Percentiles rank a stretch among this genome's conserved stretches.
Evolutionary conservation across 1,139 yeast species (phyloP).

Genomic region (Kodamaea anthophila): DNA sequence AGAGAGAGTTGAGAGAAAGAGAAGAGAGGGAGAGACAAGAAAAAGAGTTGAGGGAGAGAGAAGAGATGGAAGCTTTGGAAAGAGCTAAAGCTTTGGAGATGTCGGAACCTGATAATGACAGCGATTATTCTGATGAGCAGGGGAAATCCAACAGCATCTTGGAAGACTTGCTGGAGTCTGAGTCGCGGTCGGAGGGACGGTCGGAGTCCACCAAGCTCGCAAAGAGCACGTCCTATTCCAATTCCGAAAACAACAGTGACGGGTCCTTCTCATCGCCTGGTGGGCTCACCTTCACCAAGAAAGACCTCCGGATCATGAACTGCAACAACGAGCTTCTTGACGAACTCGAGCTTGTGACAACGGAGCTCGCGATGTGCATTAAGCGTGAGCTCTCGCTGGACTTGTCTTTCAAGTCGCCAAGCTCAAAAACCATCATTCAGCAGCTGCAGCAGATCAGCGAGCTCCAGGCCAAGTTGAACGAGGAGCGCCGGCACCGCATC

Average conservation of each 20-base stretch:
- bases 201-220: slow-evolving; percentile 3
- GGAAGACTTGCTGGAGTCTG: not conserved
- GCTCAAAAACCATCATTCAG: slow-evolving; percentile 11
- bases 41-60: not conserved
- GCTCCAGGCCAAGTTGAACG: slow-evolving; percentile 52
- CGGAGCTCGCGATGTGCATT: slow-evolving; percentile 66
- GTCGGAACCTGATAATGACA: not conserved
- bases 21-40: not conserved
- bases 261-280: not conserved
- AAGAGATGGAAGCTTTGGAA: not conserved
- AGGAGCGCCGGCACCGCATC: slow-evolving; percentile 59
- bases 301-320: slow-evolving; percentile 56
- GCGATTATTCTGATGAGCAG: not conserved
- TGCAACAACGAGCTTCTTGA: slow-evolving; percentile 53
- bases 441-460: slow-evolving; percentile 37
- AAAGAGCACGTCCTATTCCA: slow-evolving; percentile 21
- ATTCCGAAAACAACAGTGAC: slow-evolving; percentile 11
- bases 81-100: not conserved
- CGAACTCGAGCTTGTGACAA: slow-evolving; percentile 62
- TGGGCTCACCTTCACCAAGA: slow-evolving; percentile 39
- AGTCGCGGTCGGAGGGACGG: not conserved
- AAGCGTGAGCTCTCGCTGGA: slow-evolving; percentile 60
- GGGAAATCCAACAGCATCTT: not conserved
- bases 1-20: slow-evolving; percentile 9
- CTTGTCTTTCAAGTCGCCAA: slow-evolving; percentile 26